Conservation (phyloP, 2,329 filamentous ascomycete species). For the Fusarium sp. region DNA sequence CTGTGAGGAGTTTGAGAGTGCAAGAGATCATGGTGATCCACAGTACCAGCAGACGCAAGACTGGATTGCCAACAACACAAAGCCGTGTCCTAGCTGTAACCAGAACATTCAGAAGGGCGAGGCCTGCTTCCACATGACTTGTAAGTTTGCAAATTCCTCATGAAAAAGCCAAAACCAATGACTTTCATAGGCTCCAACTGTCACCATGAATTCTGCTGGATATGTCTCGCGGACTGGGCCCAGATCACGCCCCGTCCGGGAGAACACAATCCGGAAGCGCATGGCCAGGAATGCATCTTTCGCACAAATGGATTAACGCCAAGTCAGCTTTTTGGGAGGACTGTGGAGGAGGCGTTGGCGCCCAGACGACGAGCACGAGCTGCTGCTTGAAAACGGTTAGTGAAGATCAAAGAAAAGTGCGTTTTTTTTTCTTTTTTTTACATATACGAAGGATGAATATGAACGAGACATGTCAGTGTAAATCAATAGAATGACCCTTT, state of each 20-base stretch:
- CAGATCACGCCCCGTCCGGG: background rate
- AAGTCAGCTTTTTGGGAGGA: conserved; percentile 6
- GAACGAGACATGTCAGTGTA: background rate
- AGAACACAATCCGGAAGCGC: conserved; percentile 8
- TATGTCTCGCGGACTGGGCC: conserved; percentile 20
- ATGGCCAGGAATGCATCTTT: conserved; percentile 10
- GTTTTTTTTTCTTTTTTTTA: background rate
- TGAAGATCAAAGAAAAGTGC: background rate
- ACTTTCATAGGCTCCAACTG: conserved; percentile 2
- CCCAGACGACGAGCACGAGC: background rate
- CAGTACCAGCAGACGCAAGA: conserved; percentile 4
- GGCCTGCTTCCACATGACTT: conserved; percentile 23
- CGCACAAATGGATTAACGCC: conserved; percentile 11
- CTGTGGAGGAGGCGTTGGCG: background rate
- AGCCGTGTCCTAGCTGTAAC: conserved; percentile 11
- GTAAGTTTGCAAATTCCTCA: background rate
- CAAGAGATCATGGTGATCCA: background rate
- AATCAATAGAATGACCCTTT: background rate
- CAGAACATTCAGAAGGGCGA: conserved; percentile 14
- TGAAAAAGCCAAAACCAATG: too few species aligned
- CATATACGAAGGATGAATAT: background rate
- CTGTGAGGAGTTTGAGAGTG: conserved; percentile 1
- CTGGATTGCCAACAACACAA: conserved; percentile 6
- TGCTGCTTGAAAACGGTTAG: too few species aligned
- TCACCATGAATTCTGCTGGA: conserved; percentile 23